Percentiles rank a stretch among this genome's conserved stretches.
Evolutionary conservation across 2,329 filamentous ascomycete species (phyloP).

Genomic region (Colletotrichum abscissum): DNA sequence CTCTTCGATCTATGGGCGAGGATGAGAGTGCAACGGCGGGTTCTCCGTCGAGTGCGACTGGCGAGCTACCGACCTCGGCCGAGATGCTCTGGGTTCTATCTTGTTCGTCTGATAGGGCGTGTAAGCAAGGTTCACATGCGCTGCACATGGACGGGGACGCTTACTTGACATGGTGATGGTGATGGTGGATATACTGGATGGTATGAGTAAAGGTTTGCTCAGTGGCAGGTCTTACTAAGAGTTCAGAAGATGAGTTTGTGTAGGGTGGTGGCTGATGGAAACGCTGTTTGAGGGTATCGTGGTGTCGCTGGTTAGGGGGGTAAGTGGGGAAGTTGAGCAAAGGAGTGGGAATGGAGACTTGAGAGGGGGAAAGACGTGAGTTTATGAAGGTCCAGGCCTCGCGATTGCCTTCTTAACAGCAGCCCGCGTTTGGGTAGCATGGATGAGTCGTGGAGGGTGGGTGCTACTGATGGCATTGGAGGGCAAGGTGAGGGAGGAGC

Average conservation of each 20-base stretch:
- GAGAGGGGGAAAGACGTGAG: background rate
- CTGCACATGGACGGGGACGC: background rate
- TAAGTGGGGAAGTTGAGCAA: background rate
- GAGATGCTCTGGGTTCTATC: conserved; percentile 15
- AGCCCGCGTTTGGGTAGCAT: background rate
- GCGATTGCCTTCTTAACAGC: background rate
- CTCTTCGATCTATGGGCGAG: conserved; percentile 46
- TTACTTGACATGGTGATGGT: conserved; percentile 22
- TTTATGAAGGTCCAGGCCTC: background rate
- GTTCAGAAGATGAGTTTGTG: background rate
- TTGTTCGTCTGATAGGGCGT: conserved; percentile 11
- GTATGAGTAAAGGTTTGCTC: background rate
- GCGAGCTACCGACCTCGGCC: conserved; percentile 6
- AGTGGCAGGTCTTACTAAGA: background rate
- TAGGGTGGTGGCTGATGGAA: background rate
- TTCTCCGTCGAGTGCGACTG: conserved; percentile 7
- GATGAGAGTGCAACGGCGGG: conserved; percentile 16
- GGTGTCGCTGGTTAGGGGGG: background rate
- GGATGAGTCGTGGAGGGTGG: background rate
- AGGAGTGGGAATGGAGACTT: background rate
- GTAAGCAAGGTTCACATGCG: background rate
- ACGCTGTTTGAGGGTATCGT: background rate
- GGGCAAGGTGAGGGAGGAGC: background rate
- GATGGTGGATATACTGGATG: background rate
- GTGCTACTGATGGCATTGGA: background rate